phyloP scores from a whole-genome alignment of 129 eudicot species.

The Helianthus tuberosus region DNA sequence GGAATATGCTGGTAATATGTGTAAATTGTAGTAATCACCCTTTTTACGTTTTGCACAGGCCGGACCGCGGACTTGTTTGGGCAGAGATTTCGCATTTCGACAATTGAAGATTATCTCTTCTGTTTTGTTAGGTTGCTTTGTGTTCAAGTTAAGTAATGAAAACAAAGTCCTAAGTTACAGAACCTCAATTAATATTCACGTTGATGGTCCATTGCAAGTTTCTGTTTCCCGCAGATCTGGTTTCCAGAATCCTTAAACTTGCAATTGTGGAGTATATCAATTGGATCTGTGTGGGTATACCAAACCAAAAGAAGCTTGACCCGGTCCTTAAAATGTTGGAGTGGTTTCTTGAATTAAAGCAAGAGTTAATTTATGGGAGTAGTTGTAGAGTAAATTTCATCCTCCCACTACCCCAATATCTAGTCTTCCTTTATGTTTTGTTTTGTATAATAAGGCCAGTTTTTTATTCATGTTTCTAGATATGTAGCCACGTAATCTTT shows the following conservation, averaged over 20 bases:
- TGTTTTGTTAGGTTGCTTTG: constrained; percentile 46
- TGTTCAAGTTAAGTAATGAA: constrained; percentile 51
- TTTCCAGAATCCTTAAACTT: neutral
- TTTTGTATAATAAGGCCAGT: no score
- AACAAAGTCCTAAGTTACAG: constrained; percentile 41
- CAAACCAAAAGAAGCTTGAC: no score
- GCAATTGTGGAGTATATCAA: no score
- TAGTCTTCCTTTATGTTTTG: neutral
- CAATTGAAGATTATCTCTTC: constrained; percentile 69
- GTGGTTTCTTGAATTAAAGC: no score
- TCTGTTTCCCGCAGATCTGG: constrained; percentile 39
- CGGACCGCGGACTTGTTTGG: constrained; percentile 66
- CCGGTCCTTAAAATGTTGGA: no score
- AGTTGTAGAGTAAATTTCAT: no score
- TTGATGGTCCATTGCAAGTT: constrained; percentile 57
- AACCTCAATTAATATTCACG: constrained; percentile 68
- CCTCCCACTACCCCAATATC: no score
- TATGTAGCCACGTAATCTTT: no score
- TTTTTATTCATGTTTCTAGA: no score
- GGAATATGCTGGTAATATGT: neutral
- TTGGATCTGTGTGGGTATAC: no score
- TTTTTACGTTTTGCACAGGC: constrained; percentile 40
- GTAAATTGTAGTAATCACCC: neutral
- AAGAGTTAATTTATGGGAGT: no score
- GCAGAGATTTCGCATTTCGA: constrained; percentile 67